phyloP scores from a whole-genome alignment of 2,329 filamentous ascomycete species.

The Dactylellina leptospora region DNA sequence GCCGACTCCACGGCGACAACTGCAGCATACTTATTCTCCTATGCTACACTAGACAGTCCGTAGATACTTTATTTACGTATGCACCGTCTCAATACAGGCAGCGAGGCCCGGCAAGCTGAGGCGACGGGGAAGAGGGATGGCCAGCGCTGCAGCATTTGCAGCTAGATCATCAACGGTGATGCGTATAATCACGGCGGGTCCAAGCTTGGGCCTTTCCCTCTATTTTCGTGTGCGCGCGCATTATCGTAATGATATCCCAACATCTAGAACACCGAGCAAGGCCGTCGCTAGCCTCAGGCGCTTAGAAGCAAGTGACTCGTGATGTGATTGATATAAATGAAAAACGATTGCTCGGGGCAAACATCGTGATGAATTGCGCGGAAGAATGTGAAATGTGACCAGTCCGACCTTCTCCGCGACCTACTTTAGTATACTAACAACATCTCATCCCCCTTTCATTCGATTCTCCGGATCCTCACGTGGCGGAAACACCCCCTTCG shows the following conservation, averaged over 20 bases:
- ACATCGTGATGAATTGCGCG: too few species aligned
- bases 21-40: too few species aligned
- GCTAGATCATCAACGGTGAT: background rate
- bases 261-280: background rate
- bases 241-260: background rate
- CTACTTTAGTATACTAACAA: background rate
- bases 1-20: too few species aligned
- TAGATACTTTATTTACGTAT: too few species aligned
- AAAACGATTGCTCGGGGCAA: background rate
- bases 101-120: too few species aligned
- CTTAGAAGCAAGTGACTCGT: background rate
- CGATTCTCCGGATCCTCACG: background rate
- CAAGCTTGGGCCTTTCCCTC: background rate
- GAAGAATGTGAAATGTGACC: too few species aligned
- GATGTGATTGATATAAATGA: constrained; percentile 2
- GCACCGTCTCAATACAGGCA: too few species aligned
- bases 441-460: too few species aligned
- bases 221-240: background rate
- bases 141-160: background rate
- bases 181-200: background rate
- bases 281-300: constrained; percentile 4
- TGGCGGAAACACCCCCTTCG: constrained; percentile 1
- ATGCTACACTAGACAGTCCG: too few species aligned
- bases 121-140: too few species aligned
- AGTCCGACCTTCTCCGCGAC: background rate